Conservation (phyloP, 139 green algal genomes). For the Closterium sp. region DNA sequence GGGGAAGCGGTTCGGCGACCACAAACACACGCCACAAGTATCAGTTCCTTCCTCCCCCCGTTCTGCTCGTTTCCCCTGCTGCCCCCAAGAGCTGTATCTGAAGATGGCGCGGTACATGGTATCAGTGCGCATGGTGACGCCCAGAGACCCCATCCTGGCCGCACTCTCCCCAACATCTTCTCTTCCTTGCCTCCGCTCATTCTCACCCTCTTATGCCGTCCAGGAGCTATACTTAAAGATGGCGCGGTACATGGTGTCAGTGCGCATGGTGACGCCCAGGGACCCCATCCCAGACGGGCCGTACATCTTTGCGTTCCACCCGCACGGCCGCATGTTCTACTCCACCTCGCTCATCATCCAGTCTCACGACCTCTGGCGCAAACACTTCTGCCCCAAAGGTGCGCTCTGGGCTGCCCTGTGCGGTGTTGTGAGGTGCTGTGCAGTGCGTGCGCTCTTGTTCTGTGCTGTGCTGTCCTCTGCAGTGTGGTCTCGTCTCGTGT, state of each 20-base stretch:
- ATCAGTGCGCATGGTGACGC: slow-evolving; percentile 19
- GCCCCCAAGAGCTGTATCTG: not conserved
- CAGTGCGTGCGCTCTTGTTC: too few relatives aligned
- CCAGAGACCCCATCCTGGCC: not conserved
- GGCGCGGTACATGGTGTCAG: slow-evolving; percentile 27
- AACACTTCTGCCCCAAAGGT: slow-evolving; percentile 30
- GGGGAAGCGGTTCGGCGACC: too few relatives aligned
- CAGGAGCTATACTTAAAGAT: slow-evolving; percentile 25
- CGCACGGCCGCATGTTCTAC: slow-evolving; percentile 54
- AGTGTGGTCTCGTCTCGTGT: too few relatives aligned
- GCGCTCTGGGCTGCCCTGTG: not conserved
- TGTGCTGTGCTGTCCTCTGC: too few relatives aligned
- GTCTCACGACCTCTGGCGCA: slow-evolving; percentile 15
- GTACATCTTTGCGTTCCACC: slow-evolving; percentile 48
- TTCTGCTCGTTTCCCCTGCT: slow-evolving; percentile 19
- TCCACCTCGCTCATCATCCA: slow-evolving; percentile 35
- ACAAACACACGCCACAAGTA: too few relatives aligned
- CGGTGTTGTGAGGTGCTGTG: too few relatives aligned
- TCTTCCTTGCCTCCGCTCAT: slow-evolving; percentile 7
- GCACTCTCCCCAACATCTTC: not conserved
- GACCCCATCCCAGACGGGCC: slow-evolving; percentile 4
- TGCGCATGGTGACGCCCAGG: slow-evolving; percentile 24
- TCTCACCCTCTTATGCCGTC: not conserved
- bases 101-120: too few relatives aligned
- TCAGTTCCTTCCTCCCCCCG: too few relatives aligned